Conservation (phyloP, 495 filamentous ascomycete genomes). For the Talaromyces liani region DNA sequence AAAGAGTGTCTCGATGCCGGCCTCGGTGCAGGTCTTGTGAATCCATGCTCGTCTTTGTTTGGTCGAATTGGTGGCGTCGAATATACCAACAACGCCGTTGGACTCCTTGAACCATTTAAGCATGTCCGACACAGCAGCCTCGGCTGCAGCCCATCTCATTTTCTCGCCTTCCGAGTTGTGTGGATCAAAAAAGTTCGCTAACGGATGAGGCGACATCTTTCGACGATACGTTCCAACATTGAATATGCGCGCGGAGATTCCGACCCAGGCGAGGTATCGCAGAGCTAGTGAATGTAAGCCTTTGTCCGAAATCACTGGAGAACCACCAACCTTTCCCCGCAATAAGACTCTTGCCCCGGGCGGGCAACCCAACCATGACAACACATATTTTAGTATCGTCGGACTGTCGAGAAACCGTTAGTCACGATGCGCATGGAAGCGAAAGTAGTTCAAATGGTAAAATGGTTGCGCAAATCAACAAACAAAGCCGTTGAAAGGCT, state of each 20-base stretch:
- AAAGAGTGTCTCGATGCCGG: slow-evolving; percentile 83
- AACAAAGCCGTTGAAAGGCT: not conserved
- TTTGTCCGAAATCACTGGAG: slow-evolving; percentile 4
- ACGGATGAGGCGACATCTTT: slow-evolving; percentile 73
- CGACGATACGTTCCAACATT: slow-evolving; percentile 95
- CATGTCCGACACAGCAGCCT: slow-evolving; percentile 89
- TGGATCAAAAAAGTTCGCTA: slow-evolving; percentile 88
- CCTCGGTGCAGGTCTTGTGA: slow-evolving; percentile 58
- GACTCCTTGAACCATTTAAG: slow-evolving; percentile 73
- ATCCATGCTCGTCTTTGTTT: slow-evolving; percentile 88
- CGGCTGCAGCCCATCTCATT: slow-evolving; percentile 75
- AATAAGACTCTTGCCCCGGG: slow-evolving; percentile 92
- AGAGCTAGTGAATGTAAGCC: slow-evolving; percentile 52
- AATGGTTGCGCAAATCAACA: not conserved
- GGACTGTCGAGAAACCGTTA: slow-evolving; percentile 45
- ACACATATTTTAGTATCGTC: slow-evolving; percentile 95
- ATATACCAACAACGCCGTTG: slow-evolving; percentile 74
- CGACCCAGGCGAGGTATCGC: slow-evolving; percentile 92
- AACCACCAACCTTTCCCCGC: slow-evolving; percentile 75
- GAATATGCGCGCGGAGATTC: slow-evolving; percentile 86
- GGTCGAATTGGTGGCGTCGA: slow-evolving; percentile 94
- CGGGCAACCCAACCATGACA: slow-evolving; percentile 97
- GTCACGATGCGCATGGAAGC: not conserved
- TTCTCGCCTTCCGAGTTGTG: slow-evolving; percentile 84
- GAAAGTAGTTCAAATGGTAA: not conserved